Percentiles rank a stretch among this genome's conserved stretches.
phyloP scores from a whole-genome alignment of 2,329 filamentous ascomycete species.

The Waltergamsia citrina region DNA sequence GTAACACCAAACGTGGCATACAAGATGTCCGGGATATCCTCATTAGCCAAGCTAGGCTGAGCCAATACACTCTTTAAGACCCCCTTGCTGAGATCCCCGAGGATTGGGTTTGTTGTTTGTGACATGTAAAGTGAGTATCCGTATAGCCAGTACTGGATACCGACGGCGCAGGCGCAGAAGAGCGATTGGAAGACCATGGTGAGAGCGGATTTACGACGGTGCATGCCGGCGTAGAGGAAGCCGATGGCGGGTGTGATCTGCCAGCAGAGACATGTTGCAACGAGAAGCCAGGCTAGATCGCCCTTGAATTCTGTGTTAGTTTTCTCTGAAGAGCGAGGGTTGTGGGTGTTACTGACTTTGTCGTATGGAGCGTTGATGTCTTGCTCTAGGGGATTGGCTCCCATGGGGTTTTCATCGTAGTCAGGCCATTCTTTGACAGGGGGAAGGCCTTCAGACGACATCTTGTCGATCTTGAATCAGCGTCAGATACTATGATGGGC shows the following conservation, averaged over 20 bases:
- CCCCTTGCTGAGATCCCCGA: conserved; percentile 21
- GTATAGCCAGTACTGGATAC: conserved; percentile 35
- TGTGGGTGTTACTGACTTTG: conserved; percentile 19
- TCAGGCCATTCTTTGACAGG: conserved; percentile 24
- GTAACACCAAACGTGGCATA: conserved; percentile 21
- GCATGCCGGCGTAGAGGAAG: conserved; percentile 26
- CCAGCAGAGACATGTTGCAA: conserved; percentile 19
- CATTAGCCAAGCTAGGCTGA: conserved; percentile 19
- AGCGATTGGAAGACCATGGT: conserved; percentile 36
- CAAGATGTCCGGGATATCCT: conserved; percentile 22
- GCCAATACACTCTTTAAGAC: conserved; percentile 21
- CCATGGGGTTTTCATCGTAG: conserved; percentile 21
- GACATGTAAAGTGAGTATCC: conserved; percentile 31
- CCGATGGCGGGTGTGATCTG: conserved; percentile 23
- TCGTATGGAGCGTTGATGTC: conserved; percentile 30
- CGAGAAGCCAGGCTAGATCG: conserved; percentile 28
- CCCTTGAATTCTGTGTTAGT: conserved; percentile 11
- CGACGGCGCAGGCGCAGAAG: conserved; percentile 30
- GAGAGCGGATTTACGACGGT: conserved; percentile 22
- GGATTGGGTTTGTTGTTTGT: conserved; percentile 19
- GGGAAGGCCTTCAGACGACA: conserved; percentile 5
- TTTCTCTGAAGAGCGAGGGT: neutral
- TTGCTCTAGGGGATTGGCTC: conserved; percentile 26
- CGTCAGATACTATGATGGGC: too few species aligned
- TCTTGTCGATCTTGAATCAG: conserved; percentile 1